Evolutionary conservation across 2,329 filamentous ascomycete genomes (phyloP).

Genomic region (Calonectria multiphialidica): DNA sequence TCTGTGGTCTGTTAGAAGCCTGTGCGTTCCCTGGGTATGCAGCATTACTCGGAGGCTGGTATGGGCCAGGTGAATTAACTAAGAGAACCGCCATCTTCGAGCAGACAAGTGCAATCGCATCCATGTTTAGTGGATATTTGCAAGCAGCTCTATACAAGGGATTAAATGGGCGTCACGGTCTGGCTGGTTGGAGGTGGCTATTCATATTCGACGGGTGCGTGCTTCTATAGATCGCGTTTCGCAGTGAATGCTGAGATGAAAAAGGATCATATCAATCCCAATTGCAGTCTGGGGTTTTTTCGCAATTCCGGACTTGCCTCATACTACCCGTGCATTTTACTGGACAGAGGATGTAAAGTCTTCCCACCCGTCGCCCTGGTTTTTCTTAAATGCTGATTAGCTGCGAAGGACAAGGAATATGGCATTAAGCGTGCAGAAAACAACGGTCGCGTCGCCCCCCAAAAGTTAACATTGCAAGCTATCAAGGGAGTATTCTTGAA

Average conservation of each 20-base stretch:
- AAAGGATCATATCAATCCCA: constrained; percentile 15
- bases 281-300: constrained; percentile 16
- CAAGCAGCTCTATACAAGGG: constrained; percentile 50
- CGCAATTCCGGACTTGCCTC: constrained; percentile 13
- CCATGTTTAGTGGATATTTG: constrained; percentile 47
- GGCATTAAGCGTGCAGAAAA: constrained; percentile 20
- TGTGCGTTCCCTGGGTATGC: constrained; percentile 39
- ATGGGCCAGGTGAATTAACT: constrained; percentile 42
- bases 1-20: constrained; percentile 44
- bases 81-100: constrained; percentile 45
- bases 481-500: constrained; percentile 8
- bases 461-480: constrained; percentile 11
- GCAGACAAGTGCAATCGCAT: constrained; percentile 36
- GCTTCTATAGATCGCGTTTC: neutral
- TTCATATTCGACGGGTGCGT: constrained; percentile 50
- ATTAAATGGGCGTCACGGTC: constrained; percentile 47
- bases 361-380: neutral
- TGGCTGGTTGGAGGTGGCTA: constrained; percentile 54
- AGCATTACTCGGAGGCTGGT: constrained; percentile 46
- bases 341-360: constrained; percentile 2
- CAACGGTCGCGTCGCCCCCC: constrained; percentile 21
- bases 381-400: neutral
- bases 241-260: neutral
- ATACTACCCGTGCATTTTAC: constrained; percentile 11
- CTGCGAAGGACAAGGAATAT: constrained; percentile 18